Conservation (phyloP, 805 yeast genomes). For the Candida ipomoeae region DNA sequence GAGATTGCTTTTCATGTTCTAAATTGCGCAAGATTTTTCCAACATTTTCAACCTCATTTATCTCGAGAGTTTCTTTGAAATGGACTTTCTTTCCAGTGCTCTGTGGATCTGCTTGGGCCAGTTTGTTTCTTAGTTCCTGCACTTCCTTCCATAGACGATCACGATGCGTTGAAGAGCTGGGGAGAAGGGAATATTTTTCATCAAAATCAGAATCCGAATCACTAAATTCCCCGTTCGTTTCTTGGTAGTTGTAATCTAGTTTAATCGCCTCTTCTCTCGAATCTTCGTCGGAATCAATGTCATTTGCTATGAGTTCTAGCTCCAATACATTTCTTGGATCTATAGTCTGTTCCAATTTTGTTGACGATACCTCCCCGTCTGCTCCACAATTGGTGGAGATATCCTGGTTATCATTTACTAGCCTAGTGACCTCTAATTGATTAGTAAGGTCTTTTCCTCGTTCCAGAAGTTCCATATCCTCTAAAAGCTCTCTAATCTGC, state of each 20-base stretch:
- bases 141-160: constrained; percentile 41
- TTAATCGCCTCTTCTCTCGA: background rate
- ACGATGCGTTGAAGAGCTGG: constrained; percentile 11
- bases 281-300: constrained; percentile 22
- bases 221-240: constrained; percentile 38
- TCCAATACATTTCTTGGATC: constrained; percentile 35
- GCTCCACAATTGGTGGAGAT: background rate
- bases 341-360: background rate
- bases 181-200: constrained; percentile 17
- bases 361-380: background rate
- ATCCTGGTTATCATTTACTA: background rate
- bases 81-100: constrained; percentile 45
- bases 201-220: constrained; percentile 34
- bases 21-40: constrained; percentile 42
- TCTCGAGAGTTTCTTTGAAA: constrained; percentile 49
- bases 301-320: constrained; percentile 52
- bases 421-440: background rate
- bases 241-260: constrained; percentile 10
- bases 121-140: constrained; percentile 21
- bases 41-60: constrained; percentile 58
- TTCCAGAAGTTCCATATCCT: constrained; percentile 31
- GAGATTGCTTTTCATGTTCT: constrained; percentile 17
- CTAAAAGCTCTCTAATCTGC: constrained; percentile 27
- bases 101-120: background rate
- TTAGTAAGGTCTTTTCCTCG: too few species aligned